Base-by-base conservation (phyloP, 1,284 basidiomycete genomes). In the Leccinum fallax region DNA sequence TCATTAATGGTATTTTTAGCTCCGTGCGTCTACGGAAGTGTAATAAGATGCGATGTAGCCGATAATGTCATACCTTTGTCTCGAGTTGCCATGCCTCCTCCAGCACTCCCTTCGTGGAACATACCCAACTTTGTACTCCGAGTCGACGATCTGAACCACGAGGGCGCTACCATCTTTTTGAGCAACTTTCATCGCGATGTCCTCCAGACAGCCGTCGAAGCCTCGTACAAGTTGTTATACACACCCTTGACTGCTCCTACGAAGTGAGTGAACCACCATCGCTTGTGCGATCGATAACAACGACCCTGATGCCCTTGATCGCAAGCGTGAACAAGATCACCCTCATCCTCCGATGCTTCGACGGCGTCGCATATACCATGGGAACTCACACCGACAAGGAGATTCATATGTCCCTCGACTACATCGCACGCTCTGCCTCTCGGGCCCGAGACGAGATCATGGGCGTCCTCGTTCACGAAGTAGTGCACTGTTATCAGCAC, bases 401-500 rank as follows among this genome's bases (percentile, higher is more conserved):
- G 71, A 89, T 91, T 43, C 86, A 90, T 69, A 79, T 90, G 61
- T 87, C 87, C 16, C 79, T 88, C 46, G 80, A 88, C 49, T 83
- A 90, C 70, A 81, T 90, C 70, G 72, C 75, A 59, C 77, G 79
- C 58, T 77, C 72, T 52, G 72, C 75, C 38, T 62, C 76, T 21
- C 81, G 85, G 46, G 85, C 83, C 8, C 71, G 69, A 28, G 80
- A 86, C 53, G 89, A 91, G 74, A 86, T 89, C 54, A 61, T 77
- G 51, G 89, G 90, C 13, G 87, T 91, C 2, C 78, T 92, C 5
- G 71, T 79, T 53, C 86, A 87, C 70, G 86, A 92, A 74, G 81
- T 87, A 69, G 89, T 89, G 4, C 90, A 91, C 67, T 91, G 90
- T 71, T 92, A 81, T 72, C 89, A 91, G 68, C 82, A 86, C 75